These are phyloP conservation scores for Aristolochia contorta DNA, from an alignment of 164 flowering plant genomes.

Conservation along the genomic window DNA sequence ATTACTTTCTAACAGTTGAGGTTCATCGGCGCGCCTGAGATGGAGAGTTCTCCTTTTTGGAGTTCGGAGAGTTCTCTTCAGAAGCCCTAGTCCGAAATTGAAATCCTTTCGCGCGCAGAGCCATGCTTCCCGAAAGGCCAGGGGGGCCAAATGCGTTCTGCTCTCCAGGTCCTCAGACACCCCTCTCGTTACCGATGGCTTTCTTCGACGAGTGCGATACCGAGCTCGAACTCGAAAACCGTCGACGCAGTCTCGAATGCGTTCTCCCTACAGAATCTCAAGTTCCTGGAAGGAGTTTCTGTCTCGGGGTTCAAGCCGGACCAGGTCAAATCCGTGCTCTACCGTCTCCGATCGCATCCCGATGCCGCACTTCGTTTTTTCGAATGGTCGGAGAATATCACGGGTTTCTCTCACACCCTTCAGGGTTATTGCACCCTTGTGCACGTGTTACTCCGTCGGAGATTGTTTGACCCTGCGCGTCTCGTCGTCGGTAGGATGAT, in stretches of 20 bases:
- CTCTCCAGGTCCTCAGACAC: not conserved
- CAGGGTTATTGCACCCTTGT: constrained; percentile 21
- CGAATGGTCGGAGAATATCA: constrained; percentile 26
- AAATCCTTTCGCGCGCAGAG: not conserved
- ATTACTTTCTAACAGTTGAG: no score
- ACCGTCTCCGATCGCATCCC: constrained; percentile 26
- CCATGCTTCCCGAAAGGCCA: not conserved
- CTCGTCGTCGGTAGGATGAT: constrained; percentile 23
- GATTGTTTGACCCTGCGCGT: constrained; percentile 24
- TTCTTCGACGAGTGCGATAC: not conserved
- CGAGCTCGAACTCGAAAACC: not conserved
- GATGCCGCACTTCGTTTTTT: constrained; percentile 27
- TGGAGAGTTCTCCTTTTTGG: no score
- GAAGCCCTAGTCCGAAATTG: not conserved
- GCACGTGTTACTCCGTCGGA: constrained; percentile 22
- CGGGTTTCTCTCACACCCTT: constrained; percentile 16
- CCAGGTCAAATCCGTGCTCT: constrained; percentile 20
- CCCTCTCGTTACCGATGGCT: not conserved
- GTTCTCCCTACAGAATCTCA: constrained; percentile 1
- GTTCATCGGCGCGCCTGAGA: no score
- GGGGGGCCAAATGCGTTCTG: not conserved
- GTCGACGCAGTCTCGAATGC: not conserved
- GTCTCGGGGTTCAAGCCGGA: constrained; percentile 13
- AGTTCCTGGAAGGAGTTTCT: constrained; percentile 1
- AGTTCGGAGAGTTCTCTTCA: not conserved